phyloP scores from a whole-genome alignment of 768 basidiomycete genomes.

The Pisolithus microcarpus region DNA sequence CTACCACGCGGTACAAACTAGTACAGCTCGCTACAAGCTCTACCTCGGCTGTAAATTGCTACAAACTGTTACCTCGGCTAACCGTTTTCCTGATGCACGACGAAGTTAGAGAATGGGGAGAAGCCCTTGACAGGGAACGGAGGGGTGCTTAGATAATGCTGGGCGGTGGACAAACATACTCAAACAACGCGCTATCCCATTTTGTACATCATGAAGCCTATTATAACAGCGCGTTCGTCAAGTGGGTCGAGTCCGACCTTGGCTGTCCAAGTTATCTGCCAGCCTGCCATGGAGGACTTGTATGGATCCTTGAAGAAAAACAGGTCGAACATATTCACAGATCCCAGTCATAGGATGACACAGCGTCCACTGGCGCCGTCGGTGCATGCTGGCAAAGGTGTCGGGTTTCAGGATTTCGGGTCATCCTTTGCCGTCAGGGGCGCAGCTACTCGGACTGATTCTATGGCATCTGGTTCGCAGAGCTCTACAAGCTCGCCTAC shows the following conservation, averaged over 20 bases:
- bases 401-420: slow-evolving; percentile 20
- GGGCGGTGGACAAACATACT: neutral
- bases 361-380: slow-evolving; percentile 12
- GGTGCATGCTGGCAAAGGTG: slow-evolving; percentile 21
- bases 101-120: slow-evolving; percentile 69
- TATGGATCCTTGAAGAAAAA: neutral
- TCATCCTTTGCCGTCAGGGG: slow-evolving; percentile 9
- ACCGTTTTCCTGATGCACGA: too few relatives aligned
- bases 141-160: neutral
- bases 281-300: slow-evolving; percentile 19
- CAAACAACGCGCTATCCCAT: neutral
- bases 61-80: too few relatives aligned
- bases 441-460: neutral
- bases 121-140: slow-evolving; percentile 23
- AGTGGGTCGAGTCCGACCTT: neutral
- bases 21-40: too few relatives aligned
- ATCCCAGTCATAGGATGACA: slow-evolving; percentile 16
- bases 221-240: neutral
- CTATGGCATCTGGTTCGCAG: neutral
- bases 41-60: too few relatives aligned
- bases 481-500: slow-evolving; percentile 2
- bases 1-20: too few relatives aligned
- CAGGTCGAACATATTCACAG: slow-evolving; percentile 5
- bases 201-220: neutral
- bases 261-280: too few relatives aligned